Conservation (phyloP, 768 basidiomycete species). For the Pleurotus djamor region DNA sequence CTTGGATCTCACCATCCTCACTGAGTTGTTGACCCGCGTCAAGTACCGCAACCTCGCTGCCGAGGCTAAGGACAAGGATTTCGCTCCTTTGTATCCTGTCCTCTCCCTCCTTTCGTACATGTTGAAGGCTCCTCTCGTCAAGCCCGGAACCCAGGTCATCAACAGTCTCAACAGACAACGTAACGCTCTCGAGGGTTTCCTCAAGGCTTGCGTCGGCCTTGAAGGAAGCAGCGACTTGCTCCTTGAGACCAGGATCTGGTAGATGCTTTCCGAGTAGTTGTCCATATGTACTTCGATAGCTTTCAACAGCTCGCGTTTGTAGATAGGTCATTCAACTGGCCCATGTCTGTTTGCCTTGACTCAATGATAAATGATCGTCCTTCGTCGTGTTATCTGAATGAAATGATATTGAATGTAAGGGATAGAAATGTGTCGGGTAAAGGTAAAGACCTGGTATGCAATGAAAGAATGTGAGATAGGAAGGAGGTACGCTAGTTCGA, state of each 20-base stretch:
- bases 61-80: constrained; percentile 49
- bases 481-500: no score
- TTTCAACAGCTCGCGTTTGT: not conserved
- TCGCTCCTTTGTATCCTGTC: constrained; percentile 85
- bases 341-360: not conserved
- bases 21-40: constrained; percentile 92
- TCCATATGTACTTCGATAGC: not conserved
- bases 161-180: constrained; percentile 96
- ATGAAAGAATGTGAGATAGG: no score
- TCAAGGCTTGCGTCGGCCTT: constrained; percentile 91
- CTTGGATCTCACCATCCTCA: constrained; percentile 88
- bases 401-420: not conserved
- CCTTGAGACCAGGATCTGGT: constrained; percentile 89
- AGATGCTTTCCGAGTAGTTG: constrained; percentile 20
- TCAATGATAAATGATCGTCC: not conserved
- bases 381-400: not conserved
- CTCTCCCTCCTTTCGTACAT: constrained; percentile 94
- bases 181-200: constrained; percentile 89
- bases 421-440: no score
- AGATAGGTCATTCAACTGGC: constrained; percentile 1
- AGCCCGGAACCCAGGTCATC: constrained; percentile 91
- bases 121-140: constrained; percentile 98
- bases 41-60: constrained; percentile 67
- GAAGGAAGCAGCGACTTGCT: constrained; percentile 84
- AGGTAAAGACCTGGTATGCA: no score